Conservation (phyloP, 352 stramenopile genomes). For the Phytopythium litorale region DNA sequence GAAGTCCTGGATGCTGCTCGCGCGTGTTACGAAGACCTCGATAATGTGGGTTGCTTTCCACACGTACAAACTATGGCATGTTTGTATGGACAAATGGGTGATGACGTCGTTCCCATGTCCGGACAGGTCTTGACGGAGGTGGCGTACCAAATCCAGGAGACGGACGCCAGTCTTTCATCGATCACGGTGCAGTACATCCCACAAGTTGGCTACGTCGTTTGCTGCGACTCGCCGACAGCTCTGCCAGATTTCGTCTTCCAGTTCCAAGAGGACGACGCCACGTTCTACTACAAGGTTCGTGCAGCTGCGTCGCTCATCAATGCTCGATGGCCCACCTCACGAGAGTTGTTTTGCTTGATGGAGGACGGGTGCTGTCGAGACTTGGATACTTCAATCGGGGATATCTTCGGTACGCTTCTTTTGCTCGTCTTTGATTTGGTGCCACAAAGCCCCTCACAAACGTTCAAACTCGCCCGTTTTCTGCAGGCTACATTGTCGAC, state of each 20-base stretch:
- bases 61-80: not conserved
- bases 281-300: slow-evolving; percentile 86
- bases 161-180: slow-evolving; percentile 57
- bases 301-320: not conserved
- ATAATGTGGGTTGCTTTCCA: slow-evolving; percentile 46
- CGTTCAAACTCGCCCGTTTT: slow-evolving; percentile 6
- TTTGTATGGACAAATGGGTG: not conserved
- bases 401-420: slow-evolving; percentile 62
- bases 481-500: slow-evolving; percentile 72
- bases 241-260: slow-evolving; percentile 82
- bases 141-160: slow-evolving; percentile 76
- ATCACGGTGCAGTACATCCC: slow-evolving; percentile 87
- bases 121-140: slow-evolving; percentile 77
- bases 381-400: slow-evolving; percentile 75
- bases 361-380: slow-evolving; percentile 76
- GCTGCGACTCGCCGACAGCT: slow-evolving; percentile 60
- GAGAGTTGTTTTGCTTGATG: not conserved
- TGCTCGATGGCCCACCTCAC: not conserved
- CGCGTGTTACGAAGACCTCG: slow-evolving; percentile 74
- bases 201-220: slow-evolving; percentile 86
- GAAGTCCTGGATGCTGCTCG: slow-evolving; percentile 63
- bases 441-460: not conserved
- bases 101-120: not conserved
- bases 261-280: slow-evolving; percentile 85
- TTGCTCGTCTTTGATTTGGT: not conserved